phyloP scores from a whole-genome alignment of 192 early-diverging fungal genomes.

The Thoreauomyces humboldtii region DNA sequence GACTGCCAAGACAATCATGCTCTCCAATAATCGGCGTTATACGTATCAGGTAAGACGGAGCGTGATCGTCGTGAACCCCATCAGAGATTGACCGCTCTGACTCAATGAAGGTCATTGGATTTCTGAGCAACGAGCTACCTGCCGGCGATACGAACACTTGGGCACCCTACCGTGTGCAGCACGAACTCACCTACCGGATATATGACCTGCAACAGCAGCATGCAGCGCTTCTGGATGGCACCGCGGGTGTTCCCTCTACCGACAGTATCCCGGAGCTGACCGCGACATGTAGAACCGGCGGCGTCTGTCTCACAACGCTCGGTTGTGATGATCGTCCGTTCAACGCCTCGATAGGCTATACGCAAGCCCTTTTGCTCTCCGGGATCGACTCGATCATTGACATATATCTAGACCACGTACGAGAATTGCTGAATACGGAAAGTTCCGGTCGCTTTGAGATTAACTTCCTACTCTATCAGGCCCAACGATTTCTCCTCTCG shows the following conservation, averaged over 20 bases:
- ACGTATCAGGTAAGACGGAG: background rate
- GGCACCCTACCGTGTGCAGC: background rate
- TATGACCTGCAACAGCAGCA: slow-evolving; percentile 3
- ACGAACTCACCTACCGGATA: slow-evolving; percentile 1
- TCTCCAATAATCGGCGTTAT: slow-evolving; percentile 11
- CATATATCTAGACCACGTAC: slow-evolving; percentile 6
- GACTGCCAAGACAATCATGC: slow-evolving; percentile 5
- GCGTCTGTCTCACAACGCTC: background rate
- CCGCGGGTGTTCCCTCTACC: background rate
- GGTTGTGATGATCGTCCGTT: slow-evolving; percentile 10
- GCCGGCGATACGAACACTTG: background rate
- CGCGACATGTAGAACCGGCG: background rate
- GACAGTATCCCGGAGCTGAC: slow-evolving; percentile 1
- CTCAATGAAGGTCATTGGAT: background rate
- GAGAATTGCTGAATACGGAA: too few species aligned
- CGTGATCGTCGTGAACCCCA: too few species aligned
- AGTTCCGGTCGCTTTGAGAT: too few species aligned
- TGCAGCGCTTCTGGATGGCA: background rate
- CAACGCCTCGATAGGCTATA: slow-evolving; percentile 1
- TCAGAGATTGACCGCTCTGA: too few species aligned
- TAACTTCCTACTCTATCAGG: background rate
- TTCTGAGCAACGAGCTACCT: slow-evolving; percentile 2
- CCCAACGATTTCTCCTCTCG: background rate
- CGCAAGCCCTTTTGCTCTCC: background rate
- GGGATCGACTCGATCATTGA: background rate